phyloP scores from a whole-genome alignment of 108 stramenopile species.

The Fistulifera solaris region DNA sequence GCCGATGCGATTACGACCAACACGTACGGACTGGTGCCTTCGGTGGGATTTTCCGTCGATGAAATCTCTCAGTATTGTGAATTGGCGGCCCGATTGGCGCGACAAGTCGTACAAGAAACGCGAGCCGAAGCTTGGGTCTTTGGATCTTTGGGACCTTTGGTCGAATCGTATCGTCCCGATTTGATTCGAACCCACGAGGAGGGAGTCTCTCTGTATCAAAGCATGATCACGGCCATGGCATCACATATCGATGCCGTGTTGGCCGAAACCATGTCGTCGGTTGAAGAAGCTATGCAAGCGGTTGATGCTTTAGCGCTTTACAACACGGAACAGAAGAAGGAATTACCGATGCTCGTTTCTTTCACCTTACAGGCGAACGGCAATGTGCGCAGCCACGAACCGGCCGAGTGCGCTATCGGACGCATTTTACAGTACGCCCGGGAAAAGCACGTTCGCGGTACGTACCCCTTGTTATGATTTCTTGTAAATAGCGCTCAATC shows the following conservation, averaged over 20 bases:
- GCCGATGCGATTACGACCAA: constrained; percentile 65
- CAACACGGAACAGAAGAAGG: background rate
- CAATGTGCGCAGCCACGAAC: constrained; percentile 49
- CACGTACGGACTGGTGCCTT: constrained; percentile 63
- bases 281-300: constrained; percentile 65
- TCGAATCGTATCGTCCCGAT: constrained; percentile 74
- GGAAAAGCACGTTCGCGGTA: background rate
- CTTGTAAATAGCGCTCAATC: too few relatives aligned
- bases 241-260: constrained; percentile 59
- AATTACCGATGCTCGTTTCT: constrained; percentile 47
- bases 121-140: constrained; percentile 24
- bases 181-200: constrained; percentile 40
- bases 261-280: constrained; percentile 73
- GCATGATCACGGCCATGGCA: constrained; percentile 35
- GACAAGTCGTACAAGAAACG: constrained; percentile 23
- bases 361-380: constrained; percentile 55
- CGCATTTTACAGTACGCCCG: constrained; percentile 1
- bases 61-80: constrained; percentile 26
- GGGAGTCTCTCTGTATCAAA: constrained; percentile 42
- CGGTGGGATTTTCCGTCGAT: constrained; percentile 48
- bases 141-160: constrained; percentile 66
- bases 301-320: constrained; percentile 36
- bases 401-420: constrained; percentile 9
- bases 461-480: background rate
- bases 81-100: constrained; percentile 50